Evolutionary conservation across 2,329 filamentous ascomycete species (phyloP), one percentile per base, ranked within the genome.

Genomic region (Emergomyces pasteurianus): DNA sequence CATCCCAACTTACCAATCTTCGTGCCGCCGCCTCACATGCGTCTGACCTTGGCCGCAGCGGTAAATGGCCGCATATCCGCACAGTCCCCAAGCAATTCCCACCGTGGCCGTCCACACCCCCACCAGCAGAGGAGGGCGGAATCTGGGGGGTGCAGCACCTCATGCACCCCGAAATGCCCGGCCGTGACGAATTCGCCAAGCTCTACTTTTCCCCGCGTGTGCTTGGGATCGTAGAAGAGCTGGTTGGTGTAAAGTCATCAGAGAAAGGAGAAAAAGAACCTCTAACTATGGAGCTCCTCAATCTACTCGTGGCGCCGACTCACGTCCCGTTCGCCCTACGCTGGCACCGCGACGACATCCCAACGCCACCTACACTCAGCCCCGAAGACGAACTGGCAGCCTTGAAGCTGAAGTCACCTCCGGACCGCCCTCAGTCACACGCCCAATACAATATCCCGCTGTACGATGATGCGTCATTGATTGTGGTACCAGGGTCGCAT

Each of bases 61-160:
- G 90, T 43, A 70, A 80, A 64, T 96, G 90, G 90, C 89, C 89
- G 2, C 82, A 88, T 74, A 85, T 95, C 69, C 87, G 90, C 65
- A 92, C 89, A 0, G 83, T 94, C 2, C 89, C 89, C 59, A 95
- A 95, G 74, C 90, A 95, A 74, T 96, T 95, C 76, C 91, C 90
- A 0, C 91, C 91, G 0, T 95, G 90, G 90, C 78, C 82, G 4
- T 79, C 78, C n/a, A 78, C 79, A 57, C 76, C 80, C 1, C 77
- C 79, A 0, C 74, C 77, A 1, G 72, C 73, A 43, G 71, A 70
- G 0, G 73, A 78, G 57, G 75, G 80, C 58, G 89, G 89, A 23
- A 95, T 95, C 73, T 95, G 90, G 91, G 90, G 90, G 64, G 87
- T 95, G 2, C 90, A 95, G 78, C 88, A 92, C 73, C 81, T 95